These are phyloP conservation scores for Castanopsis chinensis DNA, from an alignment of 306 rosid genomes.

Conservation along the genomic window DNA sequence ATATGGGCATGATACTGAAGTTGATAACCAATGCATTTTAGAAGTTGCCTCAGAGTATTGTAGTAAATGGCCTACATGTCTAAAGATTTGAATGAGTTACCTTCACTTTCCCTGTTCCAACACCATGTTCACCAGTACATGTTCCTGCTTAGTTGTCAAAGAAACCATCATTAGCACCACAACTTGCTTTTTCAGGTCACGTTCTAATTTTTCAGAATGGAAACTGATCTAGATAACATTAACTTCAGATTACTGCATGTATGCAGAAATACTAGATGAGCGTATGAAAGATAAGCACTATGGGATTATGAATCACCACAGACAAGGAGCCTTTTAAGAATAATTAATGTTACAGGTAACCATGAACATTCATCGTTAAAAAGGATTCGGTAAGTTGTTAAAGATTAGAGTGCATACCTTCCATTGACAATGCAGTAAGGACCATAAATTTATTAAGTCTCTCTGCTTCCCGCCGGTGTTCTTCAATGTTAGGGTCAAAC, in stretches of 20 bases:
- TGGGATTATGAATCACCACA: not conserved
- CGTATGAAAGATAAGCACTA: not conserved
- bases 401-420: slow-evolving; percentile 47
- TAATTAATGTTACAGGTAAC: not conserved
- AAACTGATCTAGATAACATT: not conserved
- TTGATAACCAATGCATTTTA: slow-evolving; percentile 13
- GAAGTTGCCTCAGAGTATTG: not conserved
- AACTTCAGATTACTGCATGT: not conserved
- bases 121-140: slow-evolving; percentile 96
- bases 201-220: not conserved
- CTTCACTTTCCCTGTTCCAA: slow-evolving; percentile 97
- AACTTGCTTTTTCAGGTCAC: not conserved
- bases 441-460: slow-evolving; percentile 86
- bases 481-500: slow-evolving; percentile 72
- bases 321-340: not conserved
- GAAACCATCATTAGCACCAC: slow-evolving; percentile 23
- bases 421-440: slow-evolving; percentile 77
- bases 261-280: not conserved
- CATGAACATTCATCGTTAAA: slow-evolving; percentile 1
- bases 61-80: not conserved
- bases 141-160: slow-evolving; percentile 61
- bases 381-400: not conserved
- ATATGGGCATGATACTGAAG: slow-evolving; percentile 9
- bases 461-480: slow-evolving; percentile 73
- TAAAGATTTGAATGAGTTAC: slow-evolving; percentile 31